Conservation (phyloP, 2,329 filamentous ascomycete species). For the Eurotiales sp. region DNA sequence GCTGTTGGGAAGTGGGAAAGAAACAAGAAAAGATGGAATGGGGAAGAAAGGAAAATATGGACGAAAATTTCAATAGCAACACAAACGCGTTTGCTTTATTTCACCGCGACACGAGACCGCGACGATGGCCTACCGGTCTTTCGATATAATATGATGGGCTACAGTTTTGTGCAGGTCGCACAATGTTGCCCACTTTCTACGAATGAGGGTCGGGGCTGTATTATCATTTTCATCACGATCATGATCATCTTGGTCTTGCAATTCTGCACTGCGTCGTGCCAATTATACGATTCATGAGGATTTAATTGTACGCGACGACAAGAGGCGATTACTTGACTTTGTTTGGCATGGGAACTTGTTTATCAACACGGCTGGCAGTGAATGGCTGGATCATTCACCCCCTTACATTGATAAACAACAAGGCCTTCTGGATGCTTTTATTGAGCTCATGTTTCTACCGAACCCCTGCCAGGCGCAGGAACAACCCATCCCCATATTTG, state of each 20-base stretch:
- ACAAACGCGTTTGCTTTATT: not conserved
- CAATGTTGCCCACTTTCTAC: conserved; percentile 3
- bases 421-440: not conserved
- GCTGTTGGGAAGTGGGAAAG: not conserved
- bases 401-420: not conserved
- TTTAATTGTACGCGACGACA: not conserved
- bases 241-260: not conserved
- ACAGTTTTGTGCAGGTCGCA: conserved; percentile 17
- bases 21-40: not conserved
- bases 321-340: not conserved
- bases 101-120: not conserved
- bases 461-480: conserved; percentile 14
- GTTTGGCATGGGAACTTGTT: not conserved
- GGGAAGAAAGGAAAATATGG: not conserved
- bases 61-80: not conserved
- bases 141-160: conserved; percentile 10
- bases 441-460: not conserved
- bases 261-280: not conserved
- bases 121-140: not conserved
- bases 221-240: conserved; percentile 8
- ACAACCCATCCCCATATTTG: conserved; percentile 17
- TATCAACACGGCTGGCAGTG: not conserved
- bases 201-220: conserved; percentile 7
- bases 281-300: not conserved
- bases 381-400: conserved; percentile 10